Evolutionary conservation across 805 yeast genomes (phyloP), one percentile per base, ranked within the genome.

Genomic region (Zygosaccharomyces pseudorouxii): DNA sequence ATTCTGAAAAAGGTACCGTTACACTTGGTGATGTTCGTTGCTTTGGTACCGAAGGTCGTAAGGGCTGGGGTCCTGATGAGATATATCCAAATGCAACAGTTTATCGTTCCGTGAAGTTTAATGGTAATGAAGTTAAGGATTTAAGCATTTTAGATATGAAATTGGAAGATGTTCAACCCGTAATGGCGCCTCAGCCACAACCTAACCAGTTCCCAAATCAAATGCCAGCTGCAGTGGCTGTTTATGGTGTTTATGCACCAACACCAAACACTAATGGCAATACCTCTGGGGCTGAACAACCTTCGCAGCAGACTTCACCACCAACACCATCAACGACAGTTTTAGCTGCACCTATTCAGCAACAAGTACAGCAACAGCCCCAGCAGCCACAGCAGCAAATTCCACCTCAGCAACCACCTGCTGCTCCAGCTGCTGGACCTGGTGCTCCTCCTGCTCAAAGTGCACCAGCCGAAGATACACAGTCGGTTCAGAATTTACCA

Each of bases 61-160:
- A 84, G 56, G 70, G 72, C 11, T 89, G 85, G 64, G 84, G 86
- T 3, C 71, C 76, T 12, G 74, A 78, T 54, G 95, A 88, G 65
- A 81, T 89, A 36, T 77, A 80, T 48, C 84, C 95, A 5, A 82
- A 87, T 16, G 68, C 74, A n/a, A 75, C 74, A 38, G 76, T 84
- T 12, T 87, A 80, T 68, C 90, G 86, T 23, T 79, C 78, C 49
- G 88, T 93, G 45, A 86, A 85, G 47, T 86, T 93, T 66, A 80
- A 90, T 57, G 99, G 99, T 33, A 80, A 86, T 22, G 97, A 92
- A 59, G 97, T 93, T 19, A 86, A 87, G 69, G 96, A 86, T 61
- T 75, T 93, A 67, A 81, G 81, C 56, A 93, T 93, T 47, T 75
- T 92, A 60, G 97, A 89, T 53, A 75, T 74, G 31, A 81, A 82